Conservation (phyloP, 2,329 filamentous ascomycete species). For the Hortaea sp. region DNA sequence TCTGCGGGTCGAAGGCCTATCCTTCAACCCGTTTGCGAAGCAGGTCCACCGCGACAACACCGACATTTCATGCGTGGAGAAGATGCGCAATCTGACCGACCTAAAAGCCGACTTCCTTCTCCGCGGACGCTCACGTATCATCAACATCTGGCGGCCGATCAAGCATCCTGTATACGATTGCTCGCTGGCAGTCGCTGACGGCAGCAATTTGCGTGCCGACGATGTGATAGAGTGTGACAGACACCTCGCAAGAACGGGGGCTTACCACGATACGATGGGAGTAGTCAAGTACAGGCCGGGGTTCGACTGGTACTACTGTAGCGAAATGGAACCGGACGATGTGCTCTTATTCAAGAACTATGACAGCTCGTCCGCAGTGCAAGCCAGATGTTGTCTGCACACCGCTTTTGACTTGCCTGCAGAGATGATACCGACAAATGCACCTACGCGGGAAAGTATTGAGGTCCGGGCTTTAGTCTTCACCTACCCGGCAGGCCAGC, state of each 20-base stretch:
- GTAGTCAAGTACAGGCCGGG: slow-evolving; percentile 17
- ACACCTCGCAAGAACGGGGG: slow-evolving; percentile 8
- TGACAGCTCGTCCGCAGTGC: slow-evolving; percentile 12
- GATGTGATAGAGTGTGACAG: slow-evolving; percentile 17
- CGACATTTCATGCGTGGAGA: slow-evolving; percentile 15
- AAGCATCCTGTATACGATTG: slow-evolving; percentile 17
- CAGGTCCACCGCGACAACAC: slow-evolving; percentile 23
- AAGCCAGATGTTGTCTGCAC: slow-evolving; percentile 13
- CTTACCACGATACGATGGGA: slow-evolving; percentile 17
- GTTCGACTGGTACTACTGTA: slow-evolving; percentile 21
- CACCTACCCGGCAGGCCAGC: slow-evolving; percentile 11
- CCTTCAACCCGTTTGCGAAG: slow-evolving; percentile 20
- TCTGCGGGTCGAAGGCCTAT: slow-evolving; percentile 13
- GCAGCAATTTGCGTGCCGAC: slow-evolving; percentile 9
- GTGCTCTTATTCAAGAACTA: slow-evolving; percentile 20
- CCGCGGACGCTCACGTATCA: slow-evolving; percentile 11
- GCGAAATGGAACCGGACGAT: slow-evolving; percentile 14
- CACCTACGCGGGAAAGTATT: slow-evolving; percentile 18
- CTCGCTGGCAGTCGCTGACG: slow-evolving; percentile 19
- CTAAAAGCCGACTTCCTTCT: slow-evolving; percentile 18
- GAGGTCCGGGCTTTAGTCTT: slow-evolving; percentile 20
- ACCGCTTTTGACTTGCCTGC: slow-evolving; percentile 18
- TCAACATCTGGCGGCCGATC: slow-evolving; percentile 17
- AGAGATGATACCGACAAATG: slow-evolving; percentile 7
- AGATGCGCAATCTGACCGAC: slow-evolving; percentile 16